Percentiles rank a stretch among this genome's conserved stretches.
These are phyloP conservation scores for Lentithecium fluviatile DNA, from an alignment of 495 filamentous ascomycete genomes.

Conservation along the genomic window DNA sequence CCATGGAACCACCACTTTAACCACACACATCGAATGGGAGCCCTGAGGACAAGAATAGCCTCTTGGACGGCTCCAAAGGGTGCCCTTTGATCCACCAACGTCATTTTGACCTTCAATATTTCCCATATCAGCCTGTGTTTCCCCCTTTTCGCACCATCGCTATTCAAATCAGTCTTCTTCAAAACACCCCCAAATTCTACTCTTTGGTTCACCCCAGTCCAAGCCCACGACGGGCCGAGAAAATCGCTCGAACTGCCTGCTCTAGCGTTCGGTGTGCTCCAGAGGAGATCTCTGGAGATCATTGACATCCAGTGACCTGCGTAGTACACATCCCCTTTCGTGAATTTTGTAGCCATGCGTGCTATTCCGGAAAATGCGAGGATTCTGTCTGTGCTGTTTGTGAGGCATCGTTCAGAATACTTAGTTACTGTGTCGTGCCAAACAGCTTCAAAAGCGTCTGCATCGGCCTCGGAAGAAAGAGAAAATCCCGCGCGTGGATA, in stretches of 20 bases:
- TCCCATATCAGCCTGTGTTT: too few species aligned
- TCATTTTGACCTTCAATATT: background rate
- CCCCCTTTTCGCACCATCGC: background rate
- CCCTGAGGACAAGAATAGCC: background rate
- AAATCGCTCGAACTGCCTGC: background rate
- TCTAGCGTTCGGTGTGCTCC: background rate
- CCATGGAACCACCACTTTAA: too few species aligned
- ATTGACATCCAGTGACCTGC: background rate
- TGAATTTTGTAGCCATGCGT: background rate
- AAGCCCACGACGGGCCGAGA: background rate
- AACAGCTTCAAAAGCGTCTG: background rate
- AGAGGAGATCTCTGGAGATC: background rate
- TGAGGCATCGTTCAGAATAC: background rate
- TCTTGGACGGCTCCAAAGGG: background rate
- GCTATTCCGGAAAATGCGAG: background rate
- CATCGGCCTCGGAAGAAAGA: background rate
- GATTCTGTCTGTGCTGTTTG: background rate
- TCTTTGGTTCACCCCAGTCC: background rate
- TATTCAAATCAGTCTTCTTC: background rate
- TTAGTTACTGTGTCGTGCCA: background rate
- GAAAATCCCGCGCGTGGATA: background rate
- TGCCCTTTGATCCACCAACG: background rate
- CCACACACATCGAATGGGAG: background rate
- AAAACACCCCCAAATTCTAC: background rate
- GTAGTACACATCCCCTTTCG: background rate